A percentile compares a stretch with the other conserved stretches of the same genome.
These are phyloP conservation scores for Lichina pygmaea DNA, from an alignment of 495 filamentous ascomycete genomes.

Conservation along the genomic window DNA sequence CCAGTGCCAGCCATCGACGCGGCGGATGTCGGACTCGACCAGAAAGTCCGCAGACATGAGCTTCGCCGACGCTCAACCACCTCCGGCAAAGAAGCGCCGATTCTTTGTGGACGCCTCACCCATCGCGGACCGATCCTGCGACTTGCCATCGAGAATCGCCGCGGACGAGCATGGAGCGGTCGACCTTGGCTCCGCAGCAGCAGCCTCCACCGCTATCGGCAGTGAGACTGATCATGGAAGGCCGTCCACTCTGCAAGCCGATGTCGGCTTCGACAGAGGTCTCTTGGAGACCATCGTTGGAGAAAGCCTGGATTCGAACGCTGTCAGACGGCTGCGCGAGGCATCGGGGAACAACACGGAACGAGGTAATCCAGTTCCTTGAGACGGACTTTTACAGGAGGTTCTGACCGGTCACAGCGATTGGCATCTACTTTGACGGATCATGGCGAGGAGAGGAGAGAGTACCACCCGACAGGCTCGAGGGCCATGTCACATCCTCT, in stretches of 20 bases:
- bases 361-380: slow-evolving; percentile 9
- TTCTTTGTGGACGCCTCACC: slow-evolving; percentile 41
- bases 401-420: slow-evolving; percentile 8
- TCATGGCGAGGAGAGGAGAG: slow-evolving; percentile 28
- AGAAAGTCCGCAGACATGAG: slow-evolving; percentile 17
- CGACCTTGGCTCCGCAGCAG: slow-evolving; percentile 2
- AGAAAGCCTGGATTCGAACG: slow-evolving; percentile 7
- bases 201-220: slow-evolving; percentile 1
- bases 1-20: too few relatives aligned
- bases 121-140: neutral
- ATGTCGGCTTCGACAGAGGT: slow-evolving; percentile 5
- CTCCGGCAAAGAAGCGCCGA: slow-evolving; percentile 52
- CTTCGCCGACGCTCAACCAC: slow-evolving; percentile 24
- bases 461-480: neutral
- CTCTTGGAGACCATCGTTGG: slow-evolving; percentile 9
- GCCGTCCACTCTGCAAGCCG: neutral
- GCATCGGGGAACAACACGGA: slow-evolving; percentile 16
- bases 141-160: slow-evolving; percentile 1
- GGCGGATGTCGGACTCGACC: too few relatives aligned
- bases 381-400: too few relatives aligned
- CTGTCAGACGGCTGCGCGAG: slow-evolving; percentile 11
- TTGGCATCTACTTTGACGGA: slow-evolving; percentile 71
- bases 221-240: slow-evolving; percentile 1
- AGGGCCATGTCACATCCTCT: neutral
- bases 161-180: neutral